These are phyloP conservation scores for Alnus rubra DNA, from an alignment of 306 rosid genomes.

Conservation along the genomic window DNA sequence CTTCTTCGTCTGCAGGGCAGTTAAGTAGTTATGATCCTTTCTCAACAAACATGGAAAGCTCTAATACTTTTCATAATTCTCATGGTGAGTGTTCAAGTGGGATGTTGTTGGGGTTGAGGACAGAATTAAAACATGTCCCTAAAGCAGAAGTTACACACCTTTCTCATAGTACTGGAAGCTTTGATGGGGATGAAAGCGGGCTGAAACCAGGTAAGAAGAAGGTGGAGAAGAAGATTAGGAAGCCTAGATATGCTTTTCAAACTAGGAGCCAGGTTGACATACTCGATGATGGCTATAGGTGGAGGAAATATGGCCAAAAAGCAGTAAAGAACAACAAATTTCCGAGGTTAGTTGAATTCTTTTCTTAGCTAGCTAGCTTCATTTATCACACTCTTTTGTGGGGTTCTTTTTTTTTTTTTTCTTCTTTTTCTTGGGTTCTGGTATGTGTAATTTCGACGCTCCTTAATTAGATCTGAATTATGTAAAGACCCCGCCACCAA, in stretches of 20 bases:
- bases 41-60: constrained; percentile 29
- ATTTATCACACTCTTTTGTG: background rate
- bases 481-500: background rate
- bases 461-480: background rate
- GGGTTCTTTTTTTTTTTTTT: background rate
- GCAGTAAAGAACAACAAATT: constrained; percentile 76
- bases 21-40: constrained; percentile 14
- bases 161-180: background rate
- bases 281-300: constrained; percentile 81
- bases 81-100: constrained; percentile 29
- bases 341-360: constrained; percentile 55
- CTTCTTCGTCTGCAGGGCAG: constrained; percentile 40
- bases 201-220: constrained; percentile 6
- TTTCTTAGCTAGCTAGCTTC: background rate
- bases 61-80: constrained; percentile 15
- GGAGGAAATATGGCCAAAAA: constrained; percentile 92
- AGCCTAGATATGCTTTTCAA: constrained; percentile 75
- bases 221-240: constrained; percentile 42
- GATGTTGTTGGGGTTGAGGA: no score
- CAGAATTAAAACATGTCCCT: no score
- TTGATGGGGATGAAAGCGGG: background rate
- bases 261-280: constrained; percentile 78
- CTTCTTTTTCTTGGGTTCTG: background rate
- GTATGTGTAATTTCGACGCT: background rate
- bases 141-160: background rate